Base-by-base conservation (phyloP, 2,329 filamentous ascomycete species). In the Hortaea sp. region DNA sequence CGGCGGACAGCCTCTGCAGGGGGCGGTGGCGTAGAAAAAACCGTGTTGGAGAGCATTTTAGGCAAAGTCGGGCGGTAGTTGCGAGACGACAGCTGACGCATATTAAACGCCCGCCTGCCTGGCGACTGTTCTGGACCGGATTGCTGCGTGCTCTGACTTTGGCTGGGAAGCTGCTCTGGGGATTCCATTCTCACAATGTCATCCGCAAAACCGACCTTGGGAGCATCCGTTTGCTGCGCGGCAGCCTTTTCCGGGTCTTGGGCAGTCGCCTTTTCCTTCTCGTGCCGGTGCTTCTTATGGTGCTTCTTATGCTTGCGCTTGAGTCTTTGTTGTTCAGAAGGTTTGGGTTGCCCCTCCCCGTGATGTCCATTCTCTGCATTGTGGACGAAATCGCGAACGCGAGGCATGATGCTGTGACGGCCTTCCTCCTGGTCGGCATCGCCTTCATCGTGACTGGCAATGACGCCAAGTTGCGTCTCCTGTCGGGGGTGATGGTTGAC, bases 21-120 rank as follows among this genome's bases (percentile, higher is more conserved):
- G 41, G 53, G 39, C 34, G 66, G 59, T 10, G 64, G 65, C n/a
- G 64, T 69, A 43, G 62, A 64, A 54, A 89, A 88, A 47, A 88
- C 83, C 7, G 80, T 79, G 42, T 84, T 84, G 0, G 84, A 79
- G 4, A 89, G 70, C 41, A 80, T 78, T 58, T 81, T 85, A 13
- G 80, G 77, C 32, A 79, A 63, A 10, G 75, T 73, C 1, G 81
- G 80, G 40, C 76, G 70, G 41, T 44, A 50, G 39, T 27, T 37
- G 27, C 59, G 64, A 7, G 60, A 53, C 1, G 78, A 82, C 42
- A 86, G 77, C 44, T 53, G 49, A 38, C 59, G 61, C 57, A 63
- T 58, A 46, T 63, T 63, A 57, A 61, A 61, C 55, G 59, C 45
- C 29, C 53, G 46, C 43, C 52, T 55, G 39, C 43, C 50, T 6